Conservation (phyloP, 2,329 filamentous ascomycete species). For the Cryphonectria parasitica region DNA sequence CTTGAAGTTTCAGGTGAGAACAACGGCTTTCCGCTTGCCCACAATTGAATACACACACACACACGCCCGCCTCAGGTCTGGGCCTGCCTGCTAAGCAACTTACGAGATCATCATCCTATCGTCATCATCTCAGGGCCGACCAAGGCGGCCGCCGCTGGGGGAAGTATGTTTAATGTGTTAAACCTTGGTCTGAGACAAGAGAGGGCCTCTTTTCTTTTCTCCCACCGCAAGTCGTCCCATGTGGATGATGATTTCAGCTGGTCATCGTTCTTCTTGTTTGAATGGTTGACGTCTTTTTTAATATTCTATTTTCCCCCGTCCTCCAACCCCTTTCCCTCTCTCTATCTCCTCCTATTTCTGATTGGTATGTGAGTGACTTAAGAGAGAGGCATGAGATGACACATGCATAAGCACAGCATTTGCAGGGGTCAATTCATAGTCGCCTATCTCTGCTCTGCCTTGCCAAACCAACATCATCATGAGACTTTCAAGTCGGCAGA, state of each 20-base stretch:
- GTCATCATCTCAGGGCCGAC: neutral
- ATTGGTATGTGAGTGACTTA: neutral
- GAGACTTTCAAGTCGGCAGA: neutral
- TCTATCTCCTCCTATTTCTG: neutral
- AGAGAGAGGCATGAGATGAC: neutral
- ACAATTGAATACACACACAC: neutral
- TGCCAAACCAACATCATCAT: neutral
- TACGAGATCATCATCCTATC: conserved; percentile 7
- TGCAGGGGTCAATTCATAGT: neutral
- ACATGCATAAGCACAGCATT: neutral
- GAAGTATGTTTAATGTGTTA: neutral
- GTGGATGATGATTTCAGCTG: neutral
- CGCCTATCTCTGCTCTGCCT: neutral
- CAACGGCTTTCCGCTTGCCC: neutral
- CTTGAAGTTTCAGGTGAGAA: conserved; percentile 20
- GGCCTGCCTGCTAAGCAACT: neutral
- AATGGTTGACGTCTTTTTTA: neutral
- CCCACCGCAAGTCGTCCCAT: neutral
- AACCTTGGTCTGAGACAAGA: neutral
- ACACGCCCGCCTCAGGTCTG: conserved; percentile 10
- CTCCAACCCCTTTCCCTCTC: neutral
- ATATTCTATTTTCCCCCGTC: neutral
- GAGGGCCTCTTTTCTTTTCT: neutral
- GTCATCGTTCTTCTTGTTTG: neutral
- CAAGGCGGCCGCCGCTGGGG: conserved; percentile 6